phyloP scores from a whole-genome alignment of 306 rosid genomes.

The Clitoria ternatea region DNA sequence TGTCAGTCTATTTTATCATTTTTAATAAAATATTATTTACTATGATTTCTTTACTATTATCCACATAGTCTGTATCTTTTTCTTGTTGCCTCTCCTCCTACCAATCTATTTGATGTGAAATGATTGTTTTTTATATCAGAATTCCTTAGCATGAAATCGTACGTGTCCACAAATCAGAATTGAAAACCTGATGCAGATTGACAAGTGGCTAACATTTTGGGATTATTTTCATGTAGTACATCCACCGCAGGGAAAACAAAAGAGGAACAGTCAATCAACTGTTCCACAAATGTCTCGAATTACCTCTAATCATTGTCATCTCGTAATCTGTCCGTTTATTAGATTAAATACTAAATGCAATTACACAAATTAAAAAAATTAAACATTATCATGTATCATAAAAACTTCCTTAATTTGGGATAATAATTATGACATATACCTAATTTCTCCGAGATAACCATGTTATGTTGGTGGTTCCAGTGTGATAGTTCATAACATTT shows the following conservation, averaged over 20 bases:
- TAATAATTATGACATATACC: too few relatives aligned
- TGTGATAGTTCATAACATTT: too few relatives aligned
- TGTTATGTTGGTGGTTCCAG: too few relatives aligned
- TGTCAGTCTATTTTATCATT: too few relatives aligned
- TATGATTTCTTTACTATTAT: too few relatives aligned
- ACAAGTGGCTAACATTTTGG: conserved; percentile 7
- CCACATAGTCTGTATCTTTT: too few relatives aligned
- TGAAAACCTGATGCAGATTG: conserved; percentile 6
- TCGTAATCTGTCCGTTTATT: neutral
- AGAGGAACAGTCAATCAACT: conserved; percentile 17
- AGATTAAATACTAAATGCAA: neutral
- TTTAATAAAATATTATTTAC: too few relatives aligned
- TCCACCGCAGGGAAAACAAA: conserved; percentile 12
- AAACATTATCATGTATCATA: too few relatives aligned
- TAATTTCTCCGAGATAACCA: too few relatives aligned
- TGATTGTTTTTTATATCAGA: neutral
- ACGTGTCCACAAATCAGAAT: neutral
- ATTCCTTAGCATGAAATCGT: neutral
- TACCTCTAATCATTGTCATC: conserved; percentile 13
- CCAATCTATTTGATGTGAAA: neutral
- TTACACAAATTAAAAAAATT: neutral
- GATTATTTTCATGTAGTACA: neutral
- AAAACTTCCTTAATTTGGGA: too few relatives aligned
- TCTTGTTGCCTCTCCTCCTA: too few relatives aligned
- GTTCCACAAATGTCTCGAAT: neutral